Evolutionary conservation across 2,329 filamentous ascomycete genomes (phyloP).

Genomic region (Trichoderma hamatum): DNA sequence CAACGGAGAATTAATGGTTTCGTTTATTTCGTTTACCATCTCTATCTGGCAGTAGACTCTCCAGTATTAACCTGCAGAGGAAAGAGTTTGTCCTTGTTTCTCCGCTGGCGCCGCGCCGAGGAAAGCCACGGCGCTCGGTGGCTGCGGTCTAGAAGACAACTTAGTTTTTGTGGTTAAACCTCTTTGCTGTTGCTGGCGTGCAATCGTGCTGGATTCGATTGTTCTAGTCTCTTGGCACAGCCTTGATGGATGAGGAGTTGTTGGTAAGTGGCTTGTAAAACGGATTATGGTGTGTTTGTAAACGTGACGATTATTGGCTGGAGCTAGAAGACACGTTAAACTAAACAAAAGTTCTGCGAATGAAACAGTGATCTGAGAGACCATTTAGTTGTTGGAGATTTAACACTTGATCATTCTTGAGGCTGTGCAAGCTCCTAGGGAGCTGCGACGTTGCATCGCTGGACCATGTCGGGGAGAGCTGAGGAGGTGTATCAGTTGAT

Average conservation of each 20-base stretch:
- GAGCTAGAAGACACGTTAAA: neutral
- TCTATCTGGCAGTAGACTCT: neutral
- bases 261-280: neutral
- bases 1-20: neutral
- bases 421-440: neutral
- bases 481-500: neutral
- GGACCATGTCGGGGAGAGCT: neutral
- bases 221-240: neutral
- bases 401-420: neutral
- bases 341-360: neutral
- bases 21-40: neutral
- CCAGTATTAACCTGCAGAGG: neutral
- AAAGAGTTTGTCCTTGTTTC: neutral
- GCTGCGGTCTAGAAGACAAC: neutral
- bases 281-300: neutral
- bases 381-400: neutral
- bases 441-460: neutral
- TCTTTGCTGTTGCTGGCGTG: neutral
- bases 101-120: neutral
- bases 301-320: neutral
- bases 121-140: constrained; percentile 1
- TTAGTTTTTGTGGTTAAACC: neutral
- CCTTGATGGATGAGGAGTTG: neutral
- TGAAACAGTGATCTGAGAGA: neutral
- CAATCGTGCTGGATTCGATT: neutral